Conservation (phyloP, 2,329 filamentous ascomycete species). For the Sporothrix variecibatus region DNA sequence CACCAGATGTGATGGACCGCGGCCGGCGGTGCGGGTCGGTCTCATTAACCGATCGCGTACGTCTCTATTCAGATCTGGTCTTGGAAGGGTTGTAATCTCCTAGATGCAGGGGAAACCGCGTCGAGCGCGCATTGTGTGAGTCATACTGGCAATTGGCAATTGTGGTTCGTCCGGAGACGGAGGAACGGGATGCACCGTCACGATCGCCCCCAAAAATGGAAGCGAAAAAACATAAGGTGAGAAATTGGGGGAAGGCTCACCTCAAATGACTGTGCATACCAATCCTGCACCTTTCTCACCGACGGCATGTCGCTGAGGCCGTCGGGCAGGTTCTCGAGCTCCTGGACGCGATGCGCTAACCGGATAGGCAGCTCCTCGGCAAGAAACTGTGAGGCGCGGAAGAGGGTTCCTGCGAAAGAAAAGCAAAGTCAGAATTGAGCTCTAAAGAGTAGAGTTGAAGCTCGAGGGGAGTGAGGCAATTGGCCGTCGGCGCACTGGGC, state of each 20-base stretch:
- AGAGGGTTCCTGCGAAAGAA: conserved; percentile 72
- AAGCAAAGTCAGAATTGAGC: not conserved
- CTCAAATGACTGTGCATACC: conserved; percentile 99
- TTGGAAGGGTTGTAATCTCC: conserved; percentile 88
- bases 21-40: conserved; percentile 59
- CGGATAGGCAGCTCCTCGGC: conserved; percentile 97
- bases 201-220: conserved; percentile 12
- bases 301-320: conserved; percentile 98
- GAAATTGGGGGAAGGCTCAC: conserved; percentile 53
- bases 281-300: conserved; percentile 90
- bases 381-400: conserved; percentile 96
- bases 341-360: conserved; percentile 92
- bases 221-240: conserved; percentile 24
- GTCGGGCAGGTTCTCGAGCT: conserved; percentile 88
- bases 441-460: not conserved
- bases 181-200: not conserved
- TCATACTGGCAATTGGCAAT: conserved; percentile 14
- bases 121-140: conserved; percentile 24
- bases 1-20: conserved; percentile 54
- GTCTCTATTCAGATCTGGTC: conserved; percentile 74
- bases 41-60: conserved; percentile 77
- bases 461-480: not conserved
- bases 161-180: not conserved
- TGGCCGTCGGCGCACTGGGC: not conserved
- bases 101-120: conserved; percentile 44